Percentiles rank a stretch among this genome's conserved stretches.
Conservation (phyloP, 208 protist genomes). For the Leishmania guyanensis region DNA sequence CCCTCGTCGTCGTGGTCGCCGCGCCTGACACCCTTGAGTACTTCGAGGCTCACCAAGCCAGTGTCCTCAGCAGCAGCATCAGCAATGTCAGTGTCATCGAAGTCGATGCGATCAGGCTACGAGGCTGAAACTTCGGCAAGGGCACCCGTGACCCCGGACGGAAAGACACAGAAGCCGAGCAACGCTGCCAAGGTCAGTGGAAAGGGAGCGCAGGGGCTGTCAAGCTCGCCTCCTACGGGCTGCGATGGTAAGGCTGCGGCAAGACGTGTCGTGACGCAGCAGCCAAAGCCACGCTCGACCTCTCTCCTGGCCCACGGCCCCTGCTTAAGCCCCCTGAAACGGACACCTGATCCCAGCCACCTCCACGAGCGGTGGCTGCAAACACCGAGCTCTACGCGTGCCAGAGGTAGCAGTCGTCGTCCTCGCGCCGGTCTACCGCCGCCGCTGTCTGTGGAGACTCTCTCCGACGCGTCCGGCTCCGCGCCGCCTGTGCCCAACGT, state of each 20-base stretch:
- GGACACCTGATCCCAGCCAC: neutral
- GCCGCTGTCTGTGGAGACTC: slow-evolving; percentile 23
- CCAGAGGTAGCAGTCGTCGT: neutral
- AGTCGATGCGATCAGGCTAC: neutral
- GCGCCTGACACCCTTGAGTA: neutral
- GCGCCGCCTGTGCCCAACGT: slow-evolving; percentile 12
- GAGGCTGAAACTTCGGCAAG: neutral
- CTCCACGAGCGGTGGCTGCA: neutral
- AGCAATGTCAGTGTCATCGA: neutral
- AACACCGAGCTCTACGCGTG: neutral
- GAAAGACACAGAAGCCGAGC: neutral
- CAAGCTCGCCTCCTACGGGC: neutral
- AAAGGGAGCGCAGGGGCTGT: neutral
- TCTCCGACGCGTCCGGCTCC: slow-evolving; percentile 19
- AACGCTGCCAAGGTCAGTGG: neutral
- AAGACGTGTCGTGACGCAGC: neutral
- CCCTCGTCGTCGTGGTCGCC: neutral
- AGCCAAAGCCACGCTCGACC: neutral
- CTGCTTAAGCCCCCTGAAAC: neutral
- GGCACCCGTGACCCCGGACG: neutral
- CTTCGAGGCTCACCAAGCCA: neutral
- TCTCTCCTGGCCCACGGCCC: neutral
- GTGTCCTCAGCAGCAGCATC: neutral
- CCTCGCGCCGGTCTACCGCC: slow-evolving; percentile 10
- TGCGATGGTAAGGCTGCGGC: neutral